Evolutionary conservation across 257 asterid genomes (phyloP).

Genomic region (Solanum pimpinellifolium): DNA sequence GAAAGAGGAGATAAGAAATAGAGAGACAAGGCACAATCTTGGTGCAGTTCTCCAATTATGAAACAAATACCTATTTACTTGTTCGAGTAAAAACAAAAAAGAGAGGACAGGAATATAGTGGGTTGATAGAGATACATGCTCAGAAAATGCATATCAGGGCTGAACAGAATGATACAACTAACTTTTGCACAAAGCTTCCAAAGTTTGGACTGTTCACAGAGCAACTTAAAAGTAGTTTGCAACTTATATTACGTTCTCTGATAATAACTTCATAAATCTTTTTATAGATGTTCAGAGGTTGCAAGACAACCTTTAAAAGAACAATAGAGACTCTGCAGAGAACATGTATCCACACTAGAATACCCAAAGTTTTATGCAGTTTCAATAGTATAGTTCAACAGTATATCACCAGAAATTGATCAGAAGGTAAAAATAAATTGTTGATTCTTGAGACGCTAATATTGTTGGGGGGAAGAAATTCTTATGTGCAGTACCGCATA

Average conservation of each 20-base stretch:
- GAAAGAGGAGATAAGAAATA: background rate
- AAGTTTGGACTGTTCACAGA: background rate
- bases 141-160: background rate
- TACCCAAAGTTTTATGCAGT: background rate
- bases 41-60: too few relatives aligned
- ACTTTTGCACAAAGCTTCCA: background rate
- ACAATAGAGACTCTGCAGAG: background rate
- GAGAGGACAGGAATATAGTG: too few relatives aligned
- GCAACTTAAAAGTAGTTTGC: background rate
- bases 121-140: background rate
- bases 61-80: too few relatives aligned
- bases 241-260: background rate
- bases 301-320: background rate
- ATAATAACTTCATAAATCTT: background rate
- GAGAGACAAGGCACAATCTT: background rate
- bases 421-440: background rate
- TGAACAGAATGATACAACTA: background rate
- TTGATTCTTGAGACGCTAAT: background rate
- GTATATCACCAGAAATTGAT: background rate
- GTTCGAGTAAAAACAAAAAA: too few relatives aligned
- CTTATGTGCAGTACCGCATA: background rate
- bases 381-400: background rate
- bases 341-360: background rate
- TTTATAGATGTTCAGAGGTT: background rate
- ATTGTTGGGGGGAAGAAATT: background rate